Conservation (phyloP, 441 rosid genomes). For the Bruguiera hainesii region DNA sequence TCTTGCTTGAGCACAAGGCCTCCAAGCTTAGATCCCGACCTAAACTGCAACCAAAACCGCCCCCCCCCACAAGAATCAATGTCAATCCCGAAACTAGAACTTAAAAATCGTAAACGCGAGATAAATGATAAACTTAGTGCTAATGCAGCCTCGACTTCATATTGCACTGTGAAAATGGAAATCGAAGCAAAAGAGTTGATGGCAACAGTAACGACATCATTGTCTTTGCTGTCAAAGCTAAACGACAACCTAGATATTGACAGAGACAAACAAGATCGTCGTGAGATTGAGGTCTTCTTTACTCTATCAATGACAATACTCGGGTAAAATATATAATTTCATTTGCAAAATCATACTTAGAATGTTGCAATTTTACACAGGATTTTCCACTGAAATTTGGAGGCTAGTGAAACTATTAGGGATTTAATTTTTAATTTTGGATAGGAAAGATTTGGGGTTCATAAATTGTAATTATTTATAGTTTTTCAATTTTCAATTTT, state of each 20-base stretch:
- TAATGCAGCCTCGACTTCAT: slow-evolving; percentile 18
- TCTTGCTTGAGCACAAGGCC: slow-evolving; percentile 47
- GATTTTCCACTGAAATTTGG: too few relatives aligned
- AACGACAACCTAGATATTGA: slow-evolving; percentile 43
- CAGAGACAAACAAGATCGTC: slow-evolving; percentile 39
- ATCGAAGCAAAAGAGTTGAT: slow-evolving; percentile 37
- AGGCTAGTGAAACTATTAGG: too few relatives aligned
- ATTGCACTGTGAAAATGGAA: slow-evolving; percentile 53
- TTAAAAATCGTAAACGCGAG: slow-evolving; percentile 26
- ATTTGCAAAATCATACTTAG: background rate
- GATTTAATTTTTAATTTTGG: too few relatives aligned
- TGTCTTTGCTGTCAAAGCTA: background rate
- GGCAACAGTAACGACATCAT: slow-evolving; percentile 14
- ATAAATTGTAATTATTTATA: too few relatives aligned
- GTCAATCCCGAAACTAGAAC: slow-evolving; percentile 22
- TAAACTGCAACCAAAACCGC: slow-evolving; percentile 29
- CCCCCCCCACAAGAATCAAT: slow-evolving; percentile 13
- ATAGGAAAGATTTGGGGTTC: too few relatives aligned
- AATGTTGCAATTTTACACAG: too few relatives aligned
- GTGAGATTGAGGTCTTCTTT: slow-evolving; percentile 77
- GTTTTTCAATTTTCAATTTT: too few relatives aligned
- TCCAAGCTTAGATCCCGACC: slow-evolving; percentile 29
- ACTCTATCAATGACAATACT: slow-evolving; percentile 40
- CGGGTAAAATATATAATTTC: slow-evolving; percentile 33
- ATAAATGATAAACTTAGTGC: slow-evolving; percentile 31